A percentile compares a stretch with the other conserved stretches of the same genome.
Evolutionary conservation across 305 asterid species (phyloP).

Genomic region (Ilex paraguariensis): DNA sequence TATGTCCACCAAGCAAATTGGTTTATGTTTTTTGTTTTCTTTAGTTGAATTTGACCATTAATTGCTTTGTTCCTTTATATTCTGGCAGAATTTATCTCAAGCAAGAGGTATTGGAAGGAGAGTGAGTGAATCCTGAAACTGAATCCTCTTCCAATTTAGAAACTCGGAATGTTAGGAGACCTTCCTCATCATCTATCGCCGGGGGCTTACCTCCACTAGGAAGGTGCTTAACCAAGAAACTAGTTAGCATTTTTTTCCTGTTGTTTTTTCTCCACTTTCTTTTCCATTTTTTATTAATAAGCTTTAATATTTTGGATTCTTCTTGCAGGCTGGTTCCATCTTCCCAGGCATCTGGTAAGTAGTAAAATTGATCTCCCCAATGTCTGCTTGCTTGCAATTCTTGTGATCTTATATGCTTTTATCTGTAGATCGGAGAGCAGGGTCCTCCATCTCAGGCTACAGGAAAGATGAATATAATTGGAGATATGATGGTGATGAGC

Average conservation of each 20-base stretch:
- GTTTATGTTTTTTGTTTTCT: background rate
- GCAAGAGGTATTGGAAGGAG: constrained; percentile 69
- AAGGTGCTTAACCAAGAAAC: constrained; percentile 43
- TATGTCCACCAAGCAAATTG: background rate
- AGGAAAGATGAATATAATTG: constrained; percentile 88
- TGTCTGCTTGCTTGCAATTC: constrained; percentile 1
- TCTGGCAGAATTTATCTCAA: constrained; percentile 73
- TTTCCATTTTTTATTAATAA: too few species aligned
- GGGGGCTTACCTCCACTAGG: constrained; percentile 82
- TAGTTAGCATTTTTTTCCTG: background rate
- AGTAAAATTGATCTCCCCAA: background rate
- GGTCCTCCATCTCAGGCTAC: constrained; percentile 84
- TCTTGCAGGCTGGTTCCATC: constrained; percentile 62
- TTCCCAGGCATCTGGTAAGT: constrained; percentile 71
- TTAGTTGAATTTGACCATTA: too few species aligned
- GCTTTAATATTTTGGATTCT: constrained; percentile 4
- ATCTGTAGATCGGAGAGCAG: constrained; percentile 77
- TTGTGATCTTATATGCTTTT: constrained; percentile 12
- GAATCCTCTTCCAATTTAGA: constrained; percentile 58
- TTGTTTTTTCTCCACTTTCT: too few species aligned
- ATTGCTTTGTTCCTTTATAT: background rate
- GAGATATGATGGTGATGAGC: constrained; percentile 78
- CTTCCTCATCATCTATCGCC: constrained; percentile 68
- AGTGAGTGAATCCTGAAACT: constrained; percentile 40
- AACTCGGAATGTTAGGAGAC: constrained; percentile 53